phyloP scores from a whole-genome alignment of 257 asterid genomes.

The Oldenlandia corymbosa region DNA sequence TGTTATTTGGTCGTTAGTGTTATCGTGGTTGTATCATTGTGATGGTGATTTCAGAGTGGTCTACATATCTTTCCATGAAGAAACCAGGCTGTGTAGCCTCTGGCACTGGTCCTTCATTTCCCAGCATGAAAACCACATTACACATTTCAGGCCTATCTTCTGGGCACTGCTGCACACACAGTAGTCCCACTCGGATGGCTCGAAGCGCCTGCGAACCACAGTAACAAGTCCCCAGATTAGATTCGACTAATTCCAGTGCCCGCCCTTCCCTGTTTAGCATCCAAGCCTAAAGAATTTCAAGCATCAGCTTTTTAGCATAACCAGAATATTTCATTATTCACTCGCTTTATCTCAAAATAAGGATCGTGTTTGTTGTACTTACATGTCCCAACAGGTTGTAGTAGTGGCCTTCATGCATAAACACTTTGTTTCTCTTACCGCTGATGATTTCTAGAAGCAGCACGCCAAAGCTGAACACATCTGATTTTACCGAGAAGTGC shows the following conservation, averaged over 20 bases:
- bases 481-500: constrained; percentile 29
- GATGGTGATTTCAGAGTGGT: not conserved
- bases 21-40: not conserved
- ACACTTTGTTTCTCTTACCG: constrained; percentile 26
- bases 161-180: constrained; percentile 33
- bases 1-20: too few relatives aligned
- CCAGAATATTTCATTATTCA: not conserved
- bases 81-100: constrained; percentile 33
- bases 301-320: not conserved
- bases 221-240: constrained; percentile 3
- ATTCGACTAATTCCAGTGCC: constrained; percentile 23
- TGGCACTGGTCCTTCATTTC: constrained; percentile 26
- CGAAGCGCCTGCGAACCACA: constrained; percentile 12
- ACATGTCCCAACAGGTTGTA: constrained; percentile 34
- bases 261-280: constrained; percentile 25
- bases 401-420: constrained; percentile 26
- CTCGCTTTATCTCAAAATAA: not conserved
- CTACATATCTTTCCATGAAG: constrained; percentile 19
- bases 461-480: constrained; percentile 35
- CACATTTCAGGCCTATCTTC: constrained; percentile 38
- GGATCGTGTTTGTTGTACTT: not conserved
- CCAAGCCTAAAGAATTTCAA: constrained; percentile 30
- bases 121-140: constrained; percentile 30
- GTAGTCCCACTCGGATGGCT: constrained; percentile 24
- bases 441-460: constrained; percentile 26